Conservation (phyloP, 805 yeast genomes). For the Kluyveromyces starmeri region DNA sequence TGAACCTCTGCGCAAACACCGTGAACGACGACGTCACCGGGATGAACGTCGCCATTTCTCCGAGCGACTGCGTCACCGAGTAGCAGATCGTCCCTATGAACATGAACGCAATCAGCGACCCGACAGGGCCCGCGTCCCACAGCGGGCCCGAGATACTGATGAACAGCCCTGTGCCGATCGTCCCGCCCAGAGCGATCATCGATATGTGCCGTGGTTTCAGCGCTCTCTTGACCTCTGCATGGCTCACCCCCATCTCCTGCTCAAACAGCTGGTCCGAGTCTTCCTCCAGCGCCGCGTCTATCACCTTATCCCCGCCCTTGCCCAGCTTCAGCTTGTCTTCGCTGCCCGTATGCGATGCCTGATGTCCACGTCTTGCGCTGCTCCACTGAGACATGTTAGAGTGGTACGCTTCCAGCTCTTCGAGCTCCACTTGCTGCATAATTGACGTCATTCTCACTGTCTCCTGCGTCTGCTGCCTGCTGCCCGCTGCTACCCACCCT, state of each 20-base stretch:
- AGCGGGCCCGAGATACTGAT: constrained; percentile 54
- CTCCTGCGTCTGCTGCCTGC: background rate
- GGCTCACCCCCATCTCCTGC: constrained; percentile 20
- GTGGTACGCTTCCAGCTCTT: constrained; percentile 2
- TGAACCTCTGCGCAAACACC: constrained; percentile 58
- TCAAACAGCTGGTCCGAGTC: constrained; percentile 4
- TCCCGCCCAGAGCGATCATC: constrained; percentile 74
- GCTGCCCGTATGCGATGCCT: background rate
- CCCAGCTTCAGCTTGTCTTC: background rate
- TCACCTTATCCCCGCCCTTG: constrained; percentile 2
- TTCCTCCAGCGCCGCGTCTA: constrained; percentile 10
- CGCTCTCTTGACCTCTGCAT: constrained; percentile 45
- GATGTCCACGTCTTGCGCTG: background rate
- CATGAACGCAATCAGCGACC: constrained; percentile 51
- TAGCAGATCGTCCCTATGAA: constrained; percentile 60
- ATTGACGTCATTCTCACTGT: constrained; percentile 2
- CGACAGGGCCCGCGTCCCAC: constrained; percentile 57
- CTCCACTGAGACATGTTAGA: background rate
- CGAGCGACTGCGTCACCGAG: constrained; percentile 61
- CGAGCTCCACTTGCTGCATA: constrained; percentile 15
- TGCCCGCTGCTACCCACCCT: no score
- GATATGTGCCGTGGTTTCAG: constrained; percentile 60
- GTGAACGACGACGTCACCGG: constrained; percentile 62
- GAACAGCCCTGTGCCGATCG: constrained; percentile 73
- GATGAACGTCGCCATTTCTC: constrained; percentile 74